Conservation (phyloP, 805 yeast species). For the Saccharomyces eubayanus region DNA sequence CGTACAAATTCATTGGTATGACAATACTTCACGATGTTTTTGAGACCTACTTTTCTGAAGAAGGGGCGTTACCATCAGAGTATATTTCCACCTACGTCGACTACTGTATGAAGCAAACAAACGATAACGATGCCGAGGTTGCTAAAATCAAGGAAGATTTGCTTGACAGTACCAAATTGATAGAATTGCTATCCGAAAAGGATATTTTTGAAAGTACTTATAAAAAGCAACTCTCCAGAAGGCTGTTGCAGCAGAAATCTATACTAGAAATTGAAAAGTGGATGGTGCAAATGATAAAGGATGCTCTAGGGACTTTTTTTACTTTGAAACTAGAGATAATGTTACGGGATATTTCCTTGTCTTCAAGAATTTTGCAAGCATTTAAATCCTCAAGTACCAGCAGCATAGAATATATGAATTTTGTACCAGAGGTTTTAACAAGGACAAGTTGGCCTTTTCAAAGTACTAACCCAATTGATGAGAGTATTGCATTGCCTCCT, state of each 20-base stretch:
- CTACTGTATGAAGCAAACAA: conserved; percentile 43
- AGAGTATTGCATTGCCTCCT: conserved; percentile 37
- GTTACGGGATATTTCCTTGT: conserved; percentile 68
- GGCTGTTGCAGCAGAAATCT: conserved; percentile 49
- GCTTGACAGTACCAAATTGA: conserved; percentile 49
- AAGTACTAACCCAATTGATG: conserved; percentile 19
- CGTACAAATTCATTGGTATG: not conserved
- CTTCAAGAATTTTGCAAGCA: conserved; percentile 34
- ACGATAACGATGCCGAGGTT: conserved; percentile 32
- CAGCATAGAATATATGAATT: conserved; percentile 13
- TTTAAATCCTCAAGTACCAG: conserved; percentile 6
- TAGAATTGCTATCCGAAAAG: conserved; percentile 67
- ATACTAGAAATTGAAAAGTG: conserved; percentile 57
- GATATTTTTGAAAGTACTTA: conserved; percentile 80
- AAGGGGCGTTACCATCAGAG: conserved; percentile 39
- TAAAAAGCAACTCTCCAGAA: conserved; percentile 77
- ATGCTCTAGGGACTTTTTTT: conserved; percentile 72
- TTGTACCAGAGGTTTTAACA: conserved; percentile 49
- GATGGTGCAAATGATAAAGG: conserved; percentile 57
- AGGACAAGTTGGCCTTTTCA: conserved; percentile 64
- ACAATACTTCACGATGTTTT: conserved; percentile 47
- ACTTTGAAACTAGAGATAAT: conserved; percentile 77
- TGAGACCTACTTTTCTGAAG: conserved; percentile 48
- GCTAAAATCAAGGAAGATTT: conserved; percentile 33
- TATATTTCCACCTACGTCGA: conserved; percentile 52